Base-by-base conservation (phyloP, 2,329 filamentous ascomycete genomes). In the Diaporthe sp. region DNA sequence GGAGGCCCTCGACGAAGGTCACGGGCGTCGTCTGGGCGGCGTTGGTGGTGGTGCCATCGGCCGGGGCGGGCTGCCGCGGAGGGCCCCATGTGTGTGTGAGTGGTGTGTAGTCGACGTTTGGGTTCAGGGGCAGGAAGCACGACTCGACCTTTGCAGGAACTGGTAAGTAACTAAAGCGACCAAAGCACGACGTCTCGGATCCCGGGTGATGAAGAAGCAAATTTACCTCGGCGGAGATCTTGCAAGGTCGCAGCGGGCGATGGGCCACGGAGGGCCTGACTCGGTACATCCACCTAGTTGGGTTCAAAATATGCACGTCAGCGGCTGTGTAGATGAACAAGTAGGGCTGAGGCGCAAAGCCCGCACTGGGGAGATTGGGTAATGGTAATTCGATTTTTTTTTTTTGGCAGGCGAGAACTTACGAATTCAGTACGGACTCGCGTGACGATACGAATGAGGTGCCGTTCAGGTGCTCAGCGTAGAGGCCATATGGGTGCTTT, bases 1-100 rank as follows among this genome's bases (percentile, higher is more conserved):
- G 85, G 17, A 89, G 80, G 8, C 87, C 87, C 73, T 86, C 80
- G 15, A 85, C 79, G 75, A 88, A 88, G 68, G 70, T 77, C 25
- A 73, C 53, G 3, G 63, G 35, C 56, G 15, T 39, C 19, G n/a
- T n/a, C n/a, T n/a, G n/a, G n/a, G n/a, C n/a, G n/a, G n/a, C n/a
- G n/a, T n/a, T n/a, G n/a, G n/a, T 25, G 25, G 7, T 39, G 17
- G 13, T 35, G 30, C n/a, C 59, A 9, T 61, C 5, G 12, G 37
- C 13, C 58, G 37, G 10, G 17, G 27, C 44, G n/a, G 61, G 42
- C 3, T 13, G 9, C 3, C 55, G 37, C 1, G 77, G 68, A 32
- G 76, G 77, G 3, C 78, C 77, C 77, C 78, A 79, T 22, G 77
- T 77, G 44, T 78, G 70, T 5, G 70, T 44, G 13, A 77, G 77